Percentiles rank a stretch among this genome's conserved stretches.
These are phyloP conservation scores for Yamadazyma siamensis DNA, from an alignment of 1,139 yeast species.

Conservation along the genomic window DNA sequence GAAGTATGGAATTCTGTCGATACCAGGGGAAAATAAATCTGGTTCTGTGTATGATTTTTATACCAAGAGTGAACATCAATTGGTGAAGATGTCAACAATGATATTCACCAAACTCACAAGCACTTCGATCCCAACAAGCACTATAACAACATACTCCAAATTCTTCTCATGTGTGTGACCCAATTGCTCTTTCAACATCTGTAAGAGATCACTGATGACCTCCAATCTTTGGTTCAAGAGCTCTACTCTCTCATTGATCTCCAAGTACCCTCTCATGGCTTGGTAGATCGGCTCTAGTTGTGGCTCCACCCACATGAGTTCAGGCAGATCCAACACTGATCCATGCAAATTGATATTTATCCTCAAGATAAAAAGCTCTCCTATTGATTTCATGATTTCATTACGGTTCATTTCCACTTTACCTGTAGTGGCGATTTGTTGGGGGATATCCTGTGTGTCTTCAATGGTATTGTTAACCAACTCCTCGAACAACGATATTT, in stretches of 20 bases:
- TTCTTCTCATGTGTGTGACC: constrained; percentile 92
- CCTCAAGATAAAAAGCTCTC: constrained; percentile 86
- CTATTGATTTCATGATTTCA: constrained; percentile 94
- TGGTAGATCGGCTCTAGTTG: constrained; percentile 95
- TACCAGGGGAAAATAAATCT: no score
- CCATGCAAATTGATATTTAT: constrained; percentile 93
- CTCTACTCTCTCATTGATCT: constrained; percentile 89
- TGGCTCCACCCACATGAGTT: constrained; percentile 98
- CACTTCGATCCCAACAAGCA: constrained; percentile 90
- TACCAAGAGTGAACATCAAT: no score
- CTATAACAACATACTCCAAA: constrained; percentile 85
- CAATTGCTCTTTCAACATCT: constrained; percentile 93
- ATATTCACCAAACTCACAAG: constrained; percentile 80
- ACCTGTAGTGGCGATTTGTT: constrained; percentile 90
- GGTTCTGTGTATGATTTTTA: no score
- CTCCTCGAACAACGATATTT: constrained; percentile 91
- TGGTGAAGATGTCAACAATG: constrained; percentile 38
- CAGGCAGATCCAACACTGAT: constrained; percentile 92
- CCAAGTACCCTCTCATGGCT: constrained; percentile 92
- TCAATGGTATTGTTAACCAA: constrained; percentile 93
- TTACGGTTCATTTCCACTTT: constrained; percentile 92
- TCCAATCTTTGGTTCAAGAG: constrained; percentile 86
- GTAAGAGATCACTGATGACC: constrained; percentile 87
- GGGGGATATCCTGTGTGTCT: constrained; percentile 95
- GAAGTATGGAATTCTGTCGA: no score